Base-by-base conservation (phyloP, 768 basidiomycete genomes). In the Nidula microcarpa region DNA sequence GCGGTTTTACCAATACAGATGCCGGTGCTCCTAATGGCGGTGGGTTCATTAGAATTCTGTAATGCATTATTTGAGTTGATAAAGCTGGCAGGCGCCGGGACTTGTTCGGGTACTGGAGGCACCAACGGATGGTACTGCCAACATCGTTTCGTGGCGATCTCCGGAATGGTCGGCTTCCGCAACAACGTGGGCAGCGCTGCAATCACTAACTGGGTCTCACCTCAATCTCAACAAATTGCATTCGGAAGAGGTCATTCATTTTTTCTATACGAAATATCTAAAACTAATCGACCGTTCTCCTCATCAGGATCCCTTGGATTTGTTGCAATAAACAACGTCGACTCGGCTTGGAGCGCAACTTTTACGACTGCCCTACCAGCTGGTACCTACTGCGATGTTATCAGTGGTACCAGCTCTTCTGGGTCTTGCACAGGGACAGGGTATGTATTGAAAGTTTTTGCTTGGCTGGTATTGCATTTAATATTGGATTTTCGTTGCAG, bases 81-180 rank as follows among this genome's bases (percentile, higher is more conserved):
- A 10, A 23, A 44, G 13, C 14, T 2, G 23, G 23, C 50, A 78
- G 79, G 73, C 35, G 49, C 64, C 2, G 84, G 82, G 33, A 74
- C 79, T 1, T 87, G 84, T 59, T 71, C 72, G 4, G 68, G 68
- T 0, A 79, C 65, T 14, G 75, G 74, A 8, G 85, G 82, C 3
- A 63, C 70, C n/a, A 73, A 72, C n/a, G 82, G 84, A 1, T 86
- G 84, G 83, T 67, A 81, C 35, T 86, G 85, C 61, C 85, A 87
- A 59, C 85, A 87, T 57, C 80, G 85, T 4, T 84, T 75, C 70
- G 60, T 72, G 3, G 75, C 84, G 4, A 69, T 86, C 41, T 66
- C 72, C 2, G 85, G 85, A 4, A 85, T 86, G 83, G 75, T 77
- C n/a, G 82, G 80, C 1, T 86, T 86, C 71, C 73, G 78, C 34